These are phyloP conservation scores for Colletotrichum tofieldiae DNA, from an alignment of 2,329 filamentous ascomycete species.

Conservation along the genomic window DNA sequence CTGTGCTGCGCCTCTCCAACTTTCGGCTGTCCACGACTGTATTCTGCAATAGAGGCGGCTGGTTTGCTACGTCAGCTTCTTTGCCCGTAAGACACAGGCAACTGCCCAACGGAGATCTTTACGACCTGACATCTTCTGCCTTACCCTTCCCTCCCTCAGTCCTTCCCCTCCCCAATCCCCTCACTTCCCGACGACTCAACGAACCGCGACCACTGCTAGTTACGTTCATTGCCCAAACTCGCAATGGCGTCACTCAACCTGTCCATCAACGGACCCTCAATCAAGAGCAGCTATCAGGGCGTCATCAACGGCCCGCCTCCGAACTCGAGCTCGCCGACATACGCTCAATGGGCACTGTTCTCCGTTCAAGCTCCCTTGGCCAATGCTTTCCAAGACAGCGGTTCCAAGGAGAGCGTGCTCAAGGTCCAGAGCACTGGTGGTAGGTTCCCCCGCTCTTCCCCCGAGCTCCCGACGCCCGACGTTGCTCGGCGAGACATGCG, in stretches of 20 bases:
- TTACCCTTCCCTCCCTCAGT: slow-evolving; percentile 10
- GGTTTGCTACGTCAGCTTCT: slow-evolving; percentile 45
- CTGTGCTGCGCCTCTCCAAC: slow-evolving; percentile 42
- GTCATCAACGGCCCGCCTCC: slow-evolving; percentile 69
- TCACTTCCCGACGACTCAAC: slow-evolving; percentile 22
- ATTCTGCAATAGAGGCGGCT: slow-evolving; percentile 37
- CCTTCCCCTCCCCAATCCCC: slow-evolving; percentile 9
- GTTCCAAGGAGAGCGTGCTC: slow-evolving; percentile 91
- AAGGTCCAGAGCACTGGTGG: slow-evolving; percentile 95
- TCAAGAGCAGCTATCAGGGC: slow-evolving; percentile 83
- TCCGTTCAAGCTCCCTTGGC: slow-evolving; percentile 92
- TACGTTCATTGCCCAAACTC: slow-evolving; percentile 46
- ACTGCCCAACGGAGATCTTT: slow-evolving; percentile 39
- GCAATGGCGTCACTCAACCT: slow-evolving; percentile 86
- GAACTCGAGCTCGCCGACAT: slow-evolving; percentile 80
- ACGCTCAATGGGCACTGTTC: slow-evolving; percentile 94
- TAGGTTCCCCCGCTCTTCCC: slow-evolving; percentile 56
- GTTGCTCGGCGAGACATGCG: slow-evolving; percentile 35
- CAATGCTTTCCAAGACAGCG: slow-evolving; percentile 92
- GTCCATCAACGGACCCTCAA: slow-evolving; percentile 85
- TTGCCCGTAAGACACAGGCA: slow-evolving; percentile 39
- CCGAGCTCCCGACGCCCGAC: slow-evolving; percentile 30
- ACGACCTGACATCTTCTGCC: slow-evolving; percentile 27
- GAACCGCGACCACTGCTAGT: slow-evolving; percentile 40
- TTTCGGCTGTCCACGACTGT: slow-evolving; percentile 34